Base-by-base conservation (phyloP, 2,329 filamentous ascomycete genomes). In the Ophiobolus disseminans region DNA sequence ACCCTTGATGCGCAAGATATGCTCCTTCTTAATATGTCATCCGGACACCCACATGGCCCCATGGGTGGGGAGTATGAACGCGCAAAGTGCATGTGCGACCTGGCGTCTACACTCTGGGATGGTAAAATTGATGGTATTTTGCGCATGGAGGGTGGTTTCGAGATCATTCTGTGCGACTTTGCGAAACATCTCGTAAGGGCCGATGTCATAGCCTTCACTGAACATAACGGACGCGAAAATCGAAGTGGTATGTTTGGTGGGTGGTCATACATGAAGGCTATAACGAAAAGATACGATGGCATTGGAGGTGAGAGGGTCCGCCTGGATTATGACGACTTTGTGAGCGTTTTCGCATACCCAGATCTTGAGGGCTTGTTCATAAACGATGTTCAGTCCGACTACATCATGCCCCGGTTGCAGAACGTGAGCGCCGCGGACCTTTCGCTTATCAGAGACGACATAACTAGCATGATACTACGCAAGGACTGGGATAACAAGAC, bases 151-250 rank as follows among this genome's bases (percentile, higher is more conserved):
- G 79, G 80, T 14, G 87, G 87, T 0, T 89, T 89, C 56, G 87
- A 90, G 68, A 77, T 88, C 43, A 86, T 90, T 40, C 75, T 87
- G 16, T 90, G 87, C 65, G 75, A 86, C 43, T 90, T 90, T 53
- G 69, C 68, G 25, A 62, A 72, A 10, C 63, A 75, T 54, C 56
- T 80, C 1, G 30, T 53, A 25, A 42, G 52, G 3, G 37, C 28
- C 7, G 54, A 60, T 8, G 36, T 62, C 11, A 48, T 66, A n/a
- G 30, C 38, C n/a, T 45, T 57, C 2, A 35, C 14, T 2, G 28
- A 31, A 9, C 36, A 39, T 7, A 11, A 20, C 9, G 30, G 32
- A 16, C 43, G 21, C 13, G 30, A 10, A 8, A 10, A 14, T 8
- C 30, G 30, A 14, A 5, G 9, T 19, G 8, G 39, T 40, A 7